Conservation (phyloP, 129 eudicot genomes). For the Gnaphalium uliginosum region DNA sequence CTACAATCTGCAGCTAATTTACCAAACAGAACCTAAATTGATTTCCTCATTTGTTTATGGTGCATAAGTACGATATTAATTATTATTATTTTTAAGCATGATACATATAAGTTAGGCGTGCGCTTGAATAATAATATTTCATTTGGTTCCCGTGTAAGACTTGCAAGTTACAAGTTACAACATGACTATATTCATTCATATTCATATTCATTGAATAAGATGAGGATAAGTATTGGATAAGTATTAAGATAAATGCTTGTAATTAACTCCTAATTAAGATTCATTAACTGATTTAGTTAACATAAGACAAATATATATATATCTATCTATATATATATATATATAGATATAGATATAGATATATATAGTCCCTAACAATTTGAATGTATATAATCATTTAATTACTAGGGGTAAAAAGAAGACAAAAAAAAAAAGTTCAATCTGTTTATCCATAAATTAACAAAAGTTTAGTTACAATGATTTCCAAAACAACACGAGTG, state of each 20-base stretch:
- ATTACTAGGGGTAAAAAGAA: background rate
- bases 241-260: background rate
- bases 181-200: too few species aligned
- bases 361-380: background rate
- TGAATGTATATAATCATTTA: background rate
- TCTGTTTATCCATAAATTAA: too few species aligned
- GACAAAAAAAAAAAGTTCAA: too few species aligned
- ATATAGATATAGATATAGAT: too few species aligned
- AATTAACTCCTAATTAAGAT: background rate
- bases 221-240: background rate
- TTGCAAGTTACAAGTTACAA: background rate
- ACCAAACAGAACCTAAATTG: too few species aligned
- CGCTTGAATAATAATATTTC: background rate
- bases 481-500: conserved; percentile 23
- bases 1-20: too few species aligned
- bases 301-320: too few species aligned
- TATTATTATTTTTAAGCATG: background rate
- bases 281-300: too few species aligned
- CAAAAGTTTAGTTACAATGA: conserved; percentile 15
- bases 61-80: too few species aligned
- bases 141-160: background rate
- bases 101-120: background rate
- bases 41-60: too few species aligned
- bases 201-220: background rate
- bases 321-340: too few species aligned